Base-by-base conservation (phyloP, 1,139 yeast genomes). In the Protomyces inundatus region DNA sequence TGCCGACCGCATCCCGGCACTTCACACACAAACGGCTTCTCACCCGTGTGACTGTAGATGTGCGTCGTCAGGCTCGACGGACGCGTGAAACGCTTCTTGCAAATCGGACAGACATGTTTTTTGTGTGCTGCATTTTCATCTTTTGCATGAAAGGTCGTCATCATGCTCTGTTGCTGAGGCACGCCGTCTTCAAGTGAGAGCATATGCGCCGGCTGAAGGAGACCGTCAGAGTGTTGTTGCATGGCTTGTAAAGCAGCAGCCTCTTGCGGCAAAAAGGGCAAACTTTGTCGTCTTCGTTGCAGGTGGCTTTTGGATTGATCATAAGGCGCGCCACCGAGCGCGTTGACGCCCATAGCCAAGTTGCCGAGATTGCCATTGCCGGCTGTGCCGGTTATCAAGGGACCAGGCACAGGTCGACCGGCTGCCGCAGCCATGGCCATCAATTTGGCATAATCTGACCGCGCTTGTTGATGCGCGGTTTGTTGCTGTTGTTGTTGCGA, bases 1-100 rank as follows among this genome's bases (percentile, higher is more conserved):
- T 79, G 71, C 68, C 87, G 82, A 0, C 85, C 85, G 74, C 96
- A 89, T 33, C 81, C 81, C 0, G 76, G 77, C 81, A 85, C 83
- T 10, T 82, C 82, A 72, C 96, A 89, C 66, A 76, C 76, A 75
- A 82, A 88, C 37, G 93, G 88, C 73, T 87, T 88, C 72, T 87
- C 91, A 3, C 96, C 96, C 0, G 96, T 88, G 73, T 89, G 96
- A 4, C 90, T 85, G 72, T 87, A 86, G 75, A 83, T 80, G 74
- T 89, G 96, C 2, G 93, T 88, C 70, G 84, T 86, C 66, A 89
- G 77, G 2, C 93, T 86, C 10, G 90, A 84, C 2, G 96, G 96
- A 66, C 96, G 79, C 64, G 87, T 85, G 77, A 89, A 89, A 59
- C 84, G 84, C 73, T 88, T 88, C 64, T 83, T 81, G 74, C 96